These are phyloP conservation scores for Lentinus brumalis DNA, from an alignment of 768 basidiomycete species.

Conservation along the genomic window DNA sequence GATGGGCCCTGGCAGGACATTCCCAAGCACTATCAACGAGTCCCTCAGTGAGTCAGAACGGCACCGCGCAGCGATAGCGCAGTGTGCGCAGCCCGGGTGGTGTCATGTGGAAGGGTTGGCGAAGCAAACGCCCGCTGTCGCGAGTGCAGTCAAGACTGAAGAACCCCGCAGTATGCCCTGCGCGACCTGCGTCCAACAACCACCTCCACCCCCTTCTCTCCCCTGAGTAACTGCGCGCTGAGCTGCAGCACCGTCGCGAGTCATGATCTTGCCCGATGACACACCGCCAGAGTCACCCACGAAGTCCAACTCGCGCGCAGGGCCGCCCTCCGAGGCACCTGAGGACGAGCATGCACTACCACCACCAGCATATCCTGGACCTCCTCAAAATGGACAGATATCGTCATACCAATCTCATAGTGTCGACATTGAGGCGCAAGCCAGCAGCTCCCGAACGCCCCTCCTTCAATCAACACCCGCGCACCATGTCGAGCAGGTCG, in stretches of 20 bases:
- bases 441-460: neutral
- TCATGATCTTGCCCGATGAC: conserved; percentile 31
- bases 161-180: too few relatives aligned
- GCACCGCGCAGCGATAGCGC: conserved; percentile 12
- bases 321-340: conserved; percentile 5
- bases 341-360: conserved; percentile 11
- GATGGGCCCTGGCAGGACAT: neutral
- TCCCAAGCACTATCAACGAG: neutral
- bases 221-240: neutral
- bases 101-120: conserved; percentile 1
- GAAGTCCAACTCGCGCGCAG: conserved; percentile 14
- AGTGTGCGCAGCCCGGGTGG: conserved; percentile 4
- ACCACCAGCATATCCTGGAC: conserved; percentile 28
- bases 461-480: neutral
- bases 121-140: neutral
- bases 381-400: neutral
- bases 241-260: neutral
- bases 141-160: too few relatives aligned
- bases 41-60: neutral
- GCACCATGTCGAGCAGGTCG: conserved; percentile 3
- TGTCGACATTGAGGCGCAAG: conserved; percentile 5
- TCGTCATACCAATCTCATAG: neutral
- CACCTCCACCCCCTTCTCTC: neutral
- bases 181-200: neutral
- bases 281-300: conserved; percentile 22